These are phyloP conservation scores for Lactarius vividus DNA, from an alignment of 768 basidiomycete species.

Conservation along the genomic window DNA sequence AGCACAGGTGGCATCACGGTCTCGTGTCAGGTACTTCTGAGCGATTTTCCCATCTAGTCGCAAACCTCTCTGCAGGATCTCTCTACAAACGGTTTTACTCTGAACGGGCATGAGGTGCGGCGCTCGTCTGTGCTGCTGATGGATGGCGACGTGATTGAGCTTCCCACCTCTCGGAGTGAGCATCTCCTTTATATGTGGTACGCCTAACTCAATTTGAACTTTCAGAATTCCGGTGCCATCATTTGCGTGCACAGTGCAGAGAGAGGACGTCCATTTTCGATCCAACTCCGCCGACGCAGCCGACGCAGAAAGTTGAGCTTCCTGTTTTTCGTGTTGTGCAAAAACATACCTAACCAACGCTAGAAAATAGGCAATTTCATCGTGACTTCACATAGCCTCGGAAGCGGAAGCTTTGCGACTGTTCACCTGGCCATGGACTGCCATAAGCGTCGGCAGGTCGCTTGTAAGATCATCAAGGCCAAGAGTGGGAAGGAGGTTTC, in stretches of 20 bases:
- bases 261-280: conserved; percentile 59
- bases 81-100: conserved; percentile 70
- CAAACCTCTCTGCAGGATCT: conserved; percentile 49
- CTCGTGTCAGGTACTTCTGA: conserved; percentile 63
- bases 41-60: background rate
- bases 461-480: conserved; percentile 76
- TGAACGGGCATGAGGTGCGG: conserved; percentile 68
- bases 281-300: conserved; percentile 54
- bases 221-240: conserved; percentile 64
- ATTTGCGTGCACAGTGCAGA: conserved; percentile 51
- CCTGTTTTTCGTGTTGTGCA: background rate
- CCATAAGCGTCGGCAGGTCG: conserved; percentile 64
- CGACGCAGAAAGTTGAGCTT: conserved; percentile 50
- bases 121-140: conserved; percentile 69
- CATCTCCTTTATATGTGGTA: conserved; percentile 3
- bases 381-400: conserved; percentile 77
- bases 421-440: conserved; percentile 77
- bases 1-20: conserved; percentile 70
- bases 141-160: conserved; percentile 68
- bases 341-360: conserved; percentile 3
- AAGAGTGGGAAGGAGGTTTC: conserved; percentile 56
- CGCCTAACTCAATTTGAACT: conserved; percentile 2
- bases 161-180: conserved; percentile 65
- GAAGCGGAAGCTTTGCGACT: conserved; percentile 78
- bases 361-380: conserved; percentile 65